A percentile compares a stretch with the other conserved stretches of the same genome.
phyloP scores from a whole-genome alignment of 176 grass and related monocot genomes.

The Musa beccarii region DNA sequence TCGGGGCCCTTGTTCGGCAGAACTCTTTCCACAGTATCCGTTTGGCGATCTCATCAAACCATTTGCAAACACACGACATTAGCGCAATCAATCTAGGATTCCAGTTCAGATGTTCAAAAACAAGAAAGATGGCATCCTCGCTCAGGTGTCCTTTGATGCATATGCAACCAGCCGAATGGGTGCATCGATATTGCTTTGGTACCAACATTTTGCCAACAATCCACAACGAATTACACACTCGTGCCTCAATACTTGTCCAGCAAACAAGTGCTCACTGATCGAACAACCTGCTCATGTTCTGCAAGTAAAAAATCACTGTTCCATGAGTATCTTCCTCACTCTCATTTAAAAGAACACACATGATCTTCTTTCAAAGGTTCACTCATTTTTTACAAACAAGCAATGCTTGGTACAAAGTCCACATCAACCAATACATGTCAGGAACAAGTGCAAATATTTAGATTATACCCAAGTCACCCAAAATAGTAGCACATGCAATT shows the following conservation, averaged over 20 bases:
- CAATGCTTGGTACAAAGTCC: background rate
- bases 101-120: constrained; percentile 95
- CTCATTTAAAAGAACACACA: background rate
- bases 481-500: background rate
- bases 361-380: background rate
- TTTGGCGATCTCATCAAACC: constrained; percentile 89
- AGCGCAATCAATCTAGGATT: constrained; percentile 77
- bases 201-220: constrained; percentile 46
- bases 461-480: background rate
- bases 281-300: background rate
- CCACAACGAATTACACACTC: background rate
- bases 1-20: constrained; percentile 77
- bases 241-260: background rate
- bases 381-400: too few species aligned
- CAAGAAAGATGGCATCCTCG: constrained; percentile 82
- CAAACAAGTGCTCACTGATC: background rate
- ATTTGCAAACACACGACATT: constrained; percentile 93
- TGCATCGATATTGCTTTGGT: constrained; percentile 89
- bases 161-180: constrained; percentile 61
- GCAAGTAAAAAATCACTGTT: background rate
- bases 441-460: background rate
- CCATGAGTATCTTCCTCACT: background rate
- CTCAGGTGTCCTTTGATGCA: constrained; percentile 87
- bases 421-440: background rate
- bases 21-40: constrained; percentile 93